Base-by-base conservation (phyloP, 1,139 yeast species). In the Pichia sp. region DNA sequence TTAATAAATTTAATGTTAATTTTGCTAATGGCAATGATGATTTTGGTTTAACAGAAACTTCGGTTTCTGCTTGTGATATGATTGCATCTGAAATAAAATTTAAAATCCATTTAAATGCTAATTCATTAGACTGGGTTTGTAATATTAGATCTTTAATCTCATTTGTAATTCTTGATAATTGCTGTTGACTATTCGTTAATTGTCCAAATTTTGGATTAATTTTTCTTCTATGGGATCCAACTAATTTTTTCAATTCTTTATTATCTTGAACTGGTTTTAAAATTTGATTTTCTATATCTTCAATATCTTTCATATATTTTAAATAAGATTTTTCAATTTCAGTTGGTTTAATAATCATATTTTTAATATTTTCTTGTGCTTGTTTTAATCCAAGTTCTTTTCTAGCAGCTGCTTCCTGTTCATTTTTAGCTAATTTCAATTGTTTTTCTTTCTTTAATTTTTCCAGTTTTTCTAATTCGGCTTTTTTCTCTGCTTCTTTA, bases 171-270 rank as follows among this genome's bases (percentile, higher is more conserved):
- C 65, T 65, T 2, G 63, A 60, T 41, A 87, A 69, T 57, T 92
- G 96, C 3, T 61, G 46, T 44, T 61, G 64, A 40, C 90, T 81
- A 57, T 80, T 81, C 1, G 97, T 87, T 48, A 94, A 69, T 65
- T 92, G 97, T 11, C 98, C 97, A 54, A 94, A 79, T 57, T 82
- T 84, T 5, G 96, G 95, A 57, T 87, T 87, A 53, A 92, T 77
- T 55, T 82, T 79, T 44, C 97, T 70, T 59, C 83, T 82, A 44
- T 73, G 72, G 12, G 69, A 65, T 30, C 66, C 68, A 47, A 70
- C 72, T 28, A 67, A 52, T 55, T 64, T 60, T 28, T 74, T 72
- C 27, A 73, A 66, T 22, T 63, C 64, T 48, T 69, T 69, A 50
- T 74, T 71, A 40, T 72, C 58, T 29, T 70, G 67, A 47, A 79